Evolutionary conservation across 768 basidiomycete genomes (phyloP).

Genomic region (Hericium coralloides): DNA sequence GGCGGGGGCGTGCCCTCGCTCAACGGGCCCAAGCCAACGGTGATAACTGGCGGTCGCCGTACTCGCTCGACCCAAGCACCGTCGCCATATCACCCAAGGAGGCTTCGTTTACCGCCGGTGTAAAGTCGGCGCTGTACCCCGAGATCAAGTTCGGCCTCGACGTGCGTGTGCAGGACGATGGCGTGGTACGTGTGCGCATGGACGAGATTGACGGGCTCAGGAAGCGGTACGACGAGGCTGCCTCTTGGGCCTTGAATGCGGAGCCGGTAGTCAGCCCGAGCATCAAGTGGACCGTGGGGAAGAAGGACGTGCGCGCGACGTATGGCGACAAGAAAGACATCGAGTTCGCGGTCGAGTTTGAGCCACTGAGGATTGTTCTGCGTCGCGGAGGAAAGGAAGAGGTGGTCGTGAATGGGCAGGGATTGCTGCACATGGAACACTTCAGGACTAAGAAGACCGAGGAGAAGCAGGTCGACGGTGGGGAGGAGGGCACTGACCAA

Average conservation of each 20-base stretch:
- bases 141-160: slow-evolving; percentile 75
- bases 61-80: slow-evolving; percentile 58
- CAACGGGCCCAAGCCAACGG: slow-evolving; percentile 53
- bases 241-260: slow-evolving; percentile 76
- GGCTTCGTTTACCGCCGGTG: slow-evolving; percentile 62
- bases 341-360: slow-evolving; percentile 61
- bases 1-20: slow-evolving; percentile 80
- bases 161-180: slow-evolving; percentile 78
- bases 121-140: slow-evolving; percentile 78
- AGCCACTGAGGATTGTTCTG: slow-evolving; percentile 70
- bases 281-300: slow-evolving; percentile 57
- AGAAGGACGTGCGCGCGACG: slow-evolving; percentile 51
- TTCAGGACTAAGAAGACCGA: slow-evolving; percentile 62
- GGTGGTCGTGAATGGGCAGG: slow-evolving; percentile 81
- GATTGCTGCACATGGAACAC: slow-evolving; percentile 96
- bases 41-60: slow-evolving; percentile 75
- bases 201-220: slow-evolving; percentile 75
- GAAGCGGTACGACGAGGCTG: slow-evolving; percentile 88
- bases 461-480: slow-evolving; percentile 37
- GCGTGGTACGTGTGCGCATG: slow-evolving; percentile 86
- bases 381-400: slow-evolving; percentile 71
- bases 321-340: slow-evolving; percentile 59
- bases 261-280: slow-evolving; percentile 58
- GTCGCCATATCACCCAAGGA: slow-evolving; percentile 41
- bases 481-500: slow-evolving; percentile 34